Base-by-base conservation (phyloP, 169 alveolate genomes). In the Plasmodium yoelii region DNA sequence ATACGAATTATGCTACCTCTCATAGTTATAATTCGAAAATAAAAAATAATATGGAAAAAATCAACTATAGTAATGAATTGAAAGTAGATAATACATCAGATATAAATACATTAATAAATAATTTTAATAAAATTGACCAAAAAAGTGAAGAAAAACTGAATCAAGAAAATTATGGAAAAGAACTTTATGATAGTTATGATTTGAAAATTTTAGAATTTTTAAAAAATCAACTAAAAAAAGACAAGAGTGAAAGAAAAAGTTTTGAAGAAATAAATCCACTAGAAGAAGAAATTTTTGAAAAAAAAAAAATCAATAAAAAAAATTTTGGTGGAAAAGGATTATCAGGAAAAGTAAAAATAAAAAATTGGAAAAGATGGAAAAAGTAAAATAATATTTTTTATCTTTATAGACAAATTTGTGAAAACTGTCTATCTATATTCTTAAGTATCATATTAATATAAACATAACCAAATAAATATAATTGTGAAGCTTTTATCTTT, bases 291-390 rank as follows among this genome's bases (percentile, higher is more conserved):
- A 68, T 56, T 67, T 77, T 77, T 67, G 86, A 82, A 69, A 67
- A 61, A 47, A 49, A 53, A 82, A 82, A 82, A 15, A 49, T 39
- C n/a, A 65, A 68, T 56, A 82, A 49, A 44, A 82, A 82, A 82
- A 82, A 82, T 68, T 82, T 82, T 82, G 90, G 90, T 5, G 90
- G 90, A 4, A 82, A 82, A 34, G 90, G 90, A 24, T 53, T 84
- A 5, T 82, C 90, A 34, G 90, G 90, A 61, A 82, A 82, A 55
- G 53, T 82, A 42, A 65, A 69, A 68, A 82, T 82, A 34, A 82
- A 82, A 46, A 82, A 82, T 82, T 82, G 90, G 90, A 82, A 82
- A 60, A 34, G 90, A 12, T 82, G 90, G 90, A 82, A 57, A 68
- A 82, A 68, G 18, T 82, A 24, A 82, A 68, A 67, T 26, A 7